Base-by-base conservation (phyloP, 305 asterid genomes). In the Nicotiana rustica region DNA sequence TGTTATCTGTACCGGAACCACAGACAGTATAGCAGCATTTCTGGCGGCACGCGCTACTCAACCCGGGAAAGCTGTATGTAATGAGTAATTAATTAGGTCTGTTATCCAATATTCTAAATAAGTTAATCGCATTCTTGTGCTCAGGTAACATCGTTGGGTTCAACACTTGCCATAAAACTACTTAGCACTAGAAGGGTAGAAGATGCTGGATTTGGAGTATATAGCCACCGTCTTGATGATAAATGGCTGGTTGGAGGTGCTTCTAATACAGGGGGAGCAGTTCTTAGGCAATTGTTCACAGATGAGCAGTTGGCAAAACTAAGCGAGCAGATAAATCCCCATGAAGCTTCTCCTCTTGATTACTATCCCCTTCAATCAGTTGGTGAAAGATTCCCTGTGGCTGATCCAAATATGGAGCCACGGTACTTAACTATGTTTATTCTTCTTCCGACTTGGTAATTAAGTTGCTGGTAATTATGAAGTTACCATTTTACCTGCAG, bases 211-310 rank as follows among this genome's bases (percentile, higher is more conserved):
- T 95, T 88, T 88, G 99, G 99, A 10, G 97, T 95, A 65, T 95
- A 95, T 78, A 95, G 99, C 82, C 99, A 95, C 62, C 92, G 98
- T 25, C 99, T 95, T 57, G 93, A 93, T 12, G 94, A 95, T 82
- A 92, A 91, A 86, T 95, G 99, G 99, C 99, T 95, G n/a, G 98
- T 95, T 60, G 99, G 99, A 71, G 99, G 99, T 78, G 99, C 99
- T 76, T 95, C 99, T 83, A 95, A 95, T 86, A 94, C 99, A 18
- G 99, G 99, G 36, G 99, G 99, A 82, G 97, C 95, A 81, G 97
- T 94, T 81, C 96, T 95, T 44, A 91, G 97, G 88, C 89, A 91
- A 86, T 73, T 93, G 36, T 95, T 95, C 84, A 90, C 93, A 0
- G 97, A 95, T 77, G 95, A 92, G 67, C 92, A 95, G 86, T 85